These are phyloP conservation scores for Rhizoclosmatium sp. DNA, from an alignment of 192 early-diverging fungal species.

Conservation along the genomic window DNA sequence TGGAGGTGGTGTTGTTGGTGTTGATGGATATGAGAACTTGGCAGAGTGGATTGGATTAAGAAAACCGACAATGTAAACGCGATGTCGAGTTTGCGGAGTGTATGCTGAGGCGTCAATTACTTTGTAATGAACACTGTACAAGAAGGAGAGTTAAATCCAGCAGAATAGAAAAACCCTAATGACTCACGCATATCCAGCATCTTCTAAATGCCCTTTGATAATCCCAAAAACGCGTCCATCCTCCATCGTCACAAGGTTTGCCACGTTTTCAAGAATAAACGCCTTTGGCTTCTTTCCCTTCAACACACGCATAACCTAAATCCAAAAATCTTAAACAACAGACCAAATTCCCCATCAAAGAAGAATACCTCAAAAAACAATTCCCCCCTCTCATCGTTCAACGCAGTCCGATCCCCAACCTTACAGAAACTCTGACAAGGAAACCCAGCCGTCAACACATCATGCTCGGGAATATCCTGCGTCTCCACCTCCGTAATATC, in stretches of 20 bases:
- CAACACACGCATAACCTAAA: slow-evolving; percentile 20
- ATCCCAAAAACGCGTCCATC: slow-evolving; percentile 18
- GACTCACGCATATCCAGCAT: not conserved
- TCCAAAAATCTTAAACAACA: not conserved
- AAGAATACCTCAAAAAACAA: slow-evolving; percentile 22
- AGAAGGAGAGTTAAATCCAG: not conserved
- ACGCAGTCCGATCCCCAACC: slow-evolving; percentile 8
- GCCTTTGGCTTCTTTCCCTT: slow-evolving; percentile 28
- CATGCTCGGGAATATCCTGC: slow-evolving; percentile 10
- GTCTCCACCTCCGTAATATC: slow-evolving; percentile 25
- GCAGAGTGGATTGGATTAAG: not conserved
- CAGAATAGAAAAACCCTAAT: not conserved
- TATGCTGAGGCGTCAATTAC: slow-evolving; percentile 16
- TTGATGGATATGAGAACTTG: not conserved
- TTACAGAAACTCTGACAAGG: slow-evolving; percentile 28
- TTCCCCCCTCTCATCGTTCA: slow-evolving; percentile 21
- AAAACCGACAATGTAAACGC: slow-evolving; percentile 26
- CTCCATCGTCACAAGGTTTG: slow-evolving; percentile 24
- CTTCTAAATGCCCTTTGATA: slow-evolving; percentile 1
- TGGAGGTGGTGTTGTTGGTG: not conserved
- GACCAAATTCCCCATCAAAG: not conserved
- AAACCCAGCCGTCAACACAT: slow-evolving; percentile 25
- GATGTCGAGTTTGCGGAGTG: slow-evolving; percentile 25
- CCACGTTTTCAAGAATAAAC: slow-evolving; percentile 21
- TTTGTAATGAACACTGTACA: slow-evolving; percentile 8